Conservation (phyloP, 2,329 filamentous ascomycete genomes). For the Curvularia hawaiiensis region DNA sequence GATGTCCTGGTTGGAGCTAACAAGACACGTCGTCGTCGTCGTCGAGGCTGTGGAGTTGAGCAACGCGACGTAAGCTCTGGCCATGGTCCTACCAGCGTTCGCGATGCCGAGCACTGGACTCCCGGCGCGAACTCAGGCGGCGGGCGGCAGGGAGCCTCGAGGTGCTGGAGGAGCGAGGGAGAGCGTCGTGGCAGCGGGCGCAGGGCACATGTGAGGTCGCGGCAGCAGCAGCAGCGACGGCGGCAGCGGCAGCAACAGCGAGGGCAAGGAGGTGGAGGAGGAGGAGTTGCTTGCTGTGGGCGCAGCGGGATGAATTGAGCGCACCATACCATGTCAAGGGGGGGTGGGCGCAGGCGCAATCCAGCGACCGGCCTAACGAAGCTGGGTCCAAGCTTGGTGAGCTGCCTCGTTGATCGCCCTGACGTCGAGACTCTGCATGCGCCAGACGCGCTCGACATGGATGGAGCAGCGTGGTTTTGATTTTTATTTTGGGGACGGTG, state of each 20-base stretch:
- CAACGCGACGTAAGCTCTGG: constrained; percentile 26
- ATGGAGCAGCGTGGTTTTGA: not conserved
- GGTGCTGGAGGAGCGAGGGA: constrained; percentile 4
- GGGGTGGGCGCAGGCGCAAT: not conserved
- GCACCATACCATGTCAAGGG: constrained; percentile 10
- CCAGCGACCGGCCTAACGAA: constrained; percentile 10
- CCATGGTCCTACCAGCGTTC: constrained; percentile 24
- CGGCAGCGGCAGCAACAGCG: constrained; percentile 1
- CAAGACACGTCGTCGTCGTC: constrained; percentile 25
- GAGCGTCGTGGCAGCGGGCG: constrained; percentile 5
- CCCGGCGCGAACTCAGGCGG: constrained; percentile 9
- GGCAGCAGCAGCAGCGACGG: not conserved
- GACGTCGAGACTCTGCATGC: constrained; percentile 17
- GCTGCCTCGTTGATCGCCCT: constrained; percentile 12
- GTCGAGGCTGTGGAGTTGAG: constrained; percentile 18
- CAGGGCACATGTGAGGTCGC: constrained; percentile 12
- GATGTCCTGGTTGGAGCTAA: constrained; percentile 10
- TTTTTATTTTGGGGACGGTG: not conserved
- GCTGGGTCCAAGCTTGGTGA: constrained; percentile 19
- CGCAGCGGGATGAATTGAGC: constrained; percentile 15
- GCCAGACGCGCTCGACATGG: constrained; percentile 5
- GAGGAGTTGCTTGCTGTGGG: constrained; percentile 8
- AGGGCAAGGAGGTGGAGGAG: not conserved
- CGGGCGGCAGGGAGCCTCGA: constrained; percentile 2
- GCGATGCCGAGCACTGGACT: constrained; percentile 15